A percentile compares a stretch with the other conserved stretches of the same genome.
These are phyloP conservation scores for Penicillium bovifimosum DNA, from an alignment of 495 filamentous ascomycete genomes.

Conservation along the genomic window DNA sequence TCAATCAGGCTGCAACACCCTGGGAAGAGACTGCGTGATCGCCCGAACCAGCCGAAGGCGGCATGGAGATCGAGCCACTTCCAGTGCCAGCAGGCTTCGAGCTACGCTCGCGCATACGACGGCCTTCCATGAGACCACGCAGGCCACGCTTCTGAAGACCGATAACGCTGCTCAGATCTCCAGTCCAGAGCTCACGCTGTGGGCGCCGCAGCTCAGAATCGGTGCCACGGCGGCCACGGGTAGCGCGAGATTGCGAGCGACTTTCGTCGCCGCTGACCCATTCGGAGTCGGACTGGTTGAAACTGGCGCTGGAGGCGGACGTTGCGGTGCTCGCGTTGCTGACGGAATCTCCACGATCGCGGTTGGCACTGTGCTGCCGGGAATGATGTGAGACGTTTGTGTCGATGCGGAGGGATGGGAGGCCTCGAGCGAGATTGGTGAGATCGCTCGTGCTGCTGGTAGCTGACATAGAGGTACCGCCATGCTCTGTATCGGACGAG, in stretches of 20 bases:
- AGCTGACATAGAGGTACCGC: constrained; percentile 28
- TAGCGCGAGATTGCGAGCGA: constrained; percentile 14
- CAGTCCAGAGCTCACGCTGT: constrained; percentile 65
- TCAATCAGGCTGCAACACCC: constrained; percentile 15
- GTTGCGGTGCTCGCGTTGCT: constrained; percentile 41
- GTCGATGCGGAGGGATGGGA: constrained; percentile 42
- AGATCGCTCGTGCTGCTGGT: constrained; percentile 31
- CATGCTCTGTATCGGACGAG: constrained; percentile 45
- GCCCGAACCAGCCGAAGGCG: constrained; percentile 10
- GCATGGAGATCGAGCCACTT: constrained; percentile 18
- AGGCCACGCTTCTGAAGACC: constrained; percentile 91
- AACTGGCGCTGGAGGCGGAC: constrained; percentile 39
- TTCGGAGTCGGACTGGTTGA: constrained; percentile 41
- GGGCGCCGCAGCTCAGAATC: constrained; percentile 26
- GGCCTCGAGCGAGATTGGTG: constrained; percentile 26
- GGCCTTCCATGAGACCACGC: constrained; percentile 90
- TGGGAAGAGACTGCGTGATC: constrained; percentile 19
- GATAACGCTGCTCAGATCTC: constrained; percentile 88
- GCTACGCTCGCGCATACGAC: constrained; percentile 72
- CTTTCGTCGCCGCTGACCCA: constrained; percentile 24
- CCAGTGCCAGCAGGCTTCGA: constrained; percentile 29
- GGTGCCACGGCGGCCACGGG: constrained; percentile 30
- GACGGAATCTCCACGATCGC: constrained; percentile 40
- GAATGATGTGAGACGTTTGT: constrained; percentile 33
- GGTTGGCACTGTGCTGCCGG: constrained; percentile 17